Conservation (phyloP, 2,329 filamentous ascomycete genomes). For the Sclerotinia glacialis region DNA sequence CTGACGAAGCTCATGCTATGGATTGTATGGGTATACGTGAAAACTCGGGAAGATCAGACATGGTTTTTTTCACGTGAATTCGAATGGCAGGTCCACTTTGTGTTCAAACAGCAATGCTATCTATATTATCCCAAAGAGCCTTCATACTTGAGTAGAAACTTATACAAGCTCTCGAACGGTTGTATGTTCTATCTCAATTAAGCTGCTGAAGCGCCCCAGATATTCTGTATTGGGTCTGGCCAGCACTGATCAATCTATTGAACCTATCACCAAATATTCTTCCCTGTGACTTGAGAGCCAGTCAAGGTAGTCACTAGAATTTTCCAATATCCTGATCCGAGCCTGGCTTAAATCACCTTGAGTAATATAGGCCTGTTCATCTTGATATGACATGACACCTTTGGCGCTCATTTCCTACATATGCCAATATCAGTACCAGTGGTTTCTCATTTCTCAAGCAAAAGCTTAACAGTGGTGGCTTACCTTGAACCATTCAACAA, state of each 20-base stretch:
- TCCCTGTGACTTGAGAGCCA: neutral
- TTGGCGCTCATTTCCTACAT: neutral
- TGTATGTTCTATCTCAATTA: neutral
- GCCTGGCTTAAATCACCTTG: fast-evolving
- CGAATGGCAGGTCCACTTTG: neutral
- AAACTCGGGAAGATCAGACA: neutral
- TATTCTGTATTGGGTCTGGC: no score
- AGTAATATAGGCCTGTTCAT: neutral
- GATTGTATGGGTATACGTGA: neutral
- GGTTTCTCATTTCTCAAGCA: neutral
- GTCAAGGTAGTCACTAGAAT: neutral
- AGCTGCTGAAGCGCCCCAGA: no score
- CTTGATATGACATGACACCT: neutral
- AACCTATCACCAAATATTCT: no score
- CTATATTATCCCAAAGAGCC: neutral
- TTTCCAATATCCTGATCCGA: fast-evolving
- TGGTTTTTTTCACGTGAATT: neutral
- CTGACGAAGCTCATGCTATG: neutral
- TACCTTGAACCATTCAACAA: slow-evolving; percentile 5
- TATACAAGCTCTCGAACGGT: neutral
- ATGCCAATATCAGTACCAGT: neutral
- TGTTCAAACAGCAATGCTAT: neutral
- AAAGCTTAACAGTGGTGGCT: neutral
- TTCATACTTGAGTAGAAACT: neutral
- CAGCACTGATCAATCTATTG: neutral